Percentiles rank a stretch among this genome's conserved stretches.
Conservation (phyloP, 2,329 filamentous ascomycete species). For the Alternaria atra region DNA sequence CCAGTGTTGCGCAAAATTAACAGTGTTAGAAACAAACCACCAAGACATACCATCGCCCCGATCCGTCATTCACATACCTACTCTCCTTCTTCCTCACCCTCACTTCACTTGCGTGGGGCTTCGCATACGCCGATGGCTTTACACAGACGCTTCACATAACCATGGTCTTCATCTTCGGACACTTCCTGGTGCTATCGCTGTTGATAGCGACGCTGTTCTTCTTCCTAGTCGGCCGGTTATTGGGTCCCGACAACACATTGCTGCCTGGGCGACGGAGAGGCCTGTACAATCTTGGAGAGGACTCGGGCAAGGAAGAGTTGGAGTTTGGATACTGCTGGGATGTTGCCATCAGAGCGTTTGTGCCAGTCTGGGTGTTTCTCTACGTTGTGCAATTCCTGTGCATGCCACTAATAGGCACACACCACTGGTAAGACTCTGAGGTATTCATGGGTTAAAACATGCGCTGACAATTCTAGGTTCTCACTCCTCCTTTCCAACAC, state of each 20-base stretch:
- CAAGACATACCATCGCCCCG: constrained; percentile 74
- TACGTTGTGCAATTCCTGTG: constrained; percentile 74
- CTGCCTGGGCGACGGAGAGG: constrained; percentile 63
- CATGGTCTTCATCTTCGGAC: constrained; percentile 62
- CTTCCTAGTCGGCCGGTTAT: constrained; percentile 68
- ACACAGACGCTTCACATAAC: constrained; percentile 55
- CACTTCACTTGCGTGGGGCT: constrained; percentile 66
- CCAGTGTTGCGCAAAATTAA: not conserved
- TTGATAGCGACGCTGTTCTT: constrained; percentile 69
- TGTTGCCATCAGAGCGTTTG: constrained; percentile 72
- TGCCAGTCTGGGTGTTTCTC: constrained; percentile 72
- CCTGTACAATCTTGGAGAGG: constrained; percentile 63
- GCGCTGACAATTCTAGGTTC: constrained; percentile 47
- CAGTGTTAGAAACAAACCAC: constrained; percentile 65
- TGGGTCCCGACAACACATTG: constrained; percentile 65
- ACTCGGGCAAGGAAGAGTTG: constrained; percentile 62
- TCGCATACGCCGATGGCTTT: constrained; percentile 61
- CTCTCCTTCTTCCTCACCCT: constrained; percentile 70
- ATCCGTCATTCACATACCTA: constrained; percentile 75
- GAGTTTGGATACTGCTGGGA: constrained; percentile 79
- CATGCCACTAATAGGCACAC: constrained; percentile 66
- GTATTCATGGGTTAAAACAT: not conserved
- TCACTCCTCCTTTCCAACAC: constrained; percentile 71
- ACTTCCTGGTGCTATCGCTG: constrained; percentile 69
- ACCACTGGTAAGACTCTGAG: constrained; percentile 56